A percentile compares a stretch with the other conserved stretches of the same genome.
phyloP scores from a whole-genome alignment of 306 rosid species.

The Gastrolobium bilobum region DNA sequence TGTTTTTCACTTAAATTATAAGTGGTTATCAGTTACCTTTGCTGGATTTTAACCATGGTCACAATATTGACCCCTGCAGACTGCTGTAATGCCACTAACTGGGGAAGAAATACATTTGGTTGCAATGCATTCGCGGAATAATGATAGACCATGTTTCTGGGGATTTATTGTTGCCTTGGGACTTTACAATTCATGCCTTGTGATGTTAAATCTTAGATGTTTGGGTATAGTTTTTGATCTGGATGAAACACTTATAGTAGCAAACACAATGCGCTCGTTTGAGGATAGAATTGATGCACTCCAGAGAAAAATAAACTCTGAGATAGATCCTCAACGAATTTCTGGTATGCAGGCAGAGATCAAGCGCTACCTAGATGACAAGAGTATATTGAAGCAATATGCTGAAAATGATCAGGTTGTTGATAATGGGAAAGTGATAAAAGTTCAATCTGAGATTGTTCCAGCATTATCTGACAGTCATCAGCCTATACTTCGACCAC shows the following conservation, averaged over 20 bases:
- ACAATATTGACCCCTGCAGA: constrained; percentile 63
- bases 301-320: constrained; percentile 85
- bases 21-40: neutral
- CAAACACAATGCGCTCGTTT: constrained; percentile 98
- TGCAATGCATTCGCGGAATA: constrained; percentile 83
- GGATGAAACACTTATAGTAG: constrained; percentile 97
- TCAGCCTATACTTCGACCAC: constrained; percentile 84
- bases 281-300: constrained; percentile 97
- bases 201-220: constrained; percentile 96
- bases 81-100: constrained; percentile 80
- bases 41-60: constrained; percentile 45
- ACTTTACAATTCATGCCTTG: constrained; percentile 86
- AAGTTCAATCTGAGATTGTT: constrained; percentile 86
- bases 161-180: constrained; percentile 83
- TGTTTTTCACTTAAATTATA: constrained; percentile 18
- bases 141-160: constrained; percentile 89
- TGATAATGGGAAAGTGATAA: constrained; percentile 91
- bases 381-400: constrained; percentile 86
- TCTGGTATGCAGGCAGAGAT: constrained; percentile 90
- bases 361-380: constrained; percentile 92
- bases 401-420: constrained; percentile 93
- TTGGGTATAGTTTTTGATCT: constrained; percentile 99
- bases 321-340: constrained; percentile 83
- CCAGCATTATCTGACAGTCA: constrained; percentile 85
- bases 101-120: constrained; percentile 96